Evolutionary conservation across 2,329 filamentous ascomycete species (phyloP).

Genomic region (Ophiocordyceps camponoti-leonardi): DNA sequence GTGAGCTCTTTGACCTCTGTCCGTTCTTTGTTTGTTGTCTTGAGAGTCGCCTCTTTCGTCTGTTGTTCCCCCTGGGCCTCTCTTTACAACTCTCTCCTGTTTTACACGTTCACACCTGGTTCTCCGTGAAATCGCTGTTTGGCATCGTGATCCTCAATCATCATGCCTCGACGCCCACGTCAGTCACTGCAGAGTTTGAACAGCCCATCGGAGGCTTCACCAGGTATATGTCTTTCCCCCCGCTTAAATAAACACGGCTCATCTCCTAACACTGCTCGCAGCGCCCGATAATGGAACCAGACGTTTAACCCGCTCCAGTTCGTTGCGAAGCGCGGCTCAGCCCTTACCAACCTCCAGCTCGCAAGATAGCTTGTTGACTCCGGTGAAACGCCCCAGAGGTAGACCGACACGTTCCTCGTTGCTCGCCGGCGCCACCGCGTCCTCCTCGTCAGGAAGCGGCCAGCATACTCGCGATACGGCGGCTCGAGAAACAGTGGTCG

Average conservation of each 20-base stretch:
- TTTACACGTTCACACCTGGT: neutral
- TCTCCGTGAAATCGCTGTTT: neutral
- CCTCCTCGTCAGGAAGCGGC: conserved; percentile 1
- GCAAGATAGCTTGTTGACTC: neutral
- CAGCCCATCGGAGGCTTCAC: neutral
- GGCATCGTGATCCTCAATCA: neutral
- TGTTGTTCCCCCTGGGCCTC: neutral
- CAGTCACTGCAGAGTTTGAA: neutral
- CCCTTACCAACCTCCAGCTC: neutral
- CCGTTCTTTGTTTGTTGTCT: too few species aligned
- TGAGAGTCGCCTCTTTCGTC: too few species aligned
- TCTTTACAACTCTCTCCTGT: neutral
- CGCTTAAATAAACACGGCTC: neutral
- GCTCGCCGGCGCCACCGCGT: conserved; percentile 4
- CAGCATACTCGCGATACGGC: conserved; percentile 3
- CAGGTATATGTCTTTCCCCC: neutral
- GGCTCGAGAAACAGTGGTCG: conserved; percentile 5
- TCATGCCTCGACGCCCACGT: neutral
- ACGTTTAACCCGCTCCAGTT: conserved; percentile 11
- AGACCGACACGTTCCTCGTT: conserved; percentile 7
- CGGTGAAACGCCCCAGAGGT: conserved; percentile 7
- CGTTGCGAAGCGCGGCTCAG: conserved; percentile 5
- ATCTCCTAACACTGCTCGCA: conserved; percentile 1
- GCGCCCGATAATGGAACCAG: conserved; percentile 5
- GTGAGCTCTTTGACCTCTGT: neutral